Evolutionary conservation across 306 rosid genomes (phyloP).

Genomic region (Mimosa bimucronata): DNA sequence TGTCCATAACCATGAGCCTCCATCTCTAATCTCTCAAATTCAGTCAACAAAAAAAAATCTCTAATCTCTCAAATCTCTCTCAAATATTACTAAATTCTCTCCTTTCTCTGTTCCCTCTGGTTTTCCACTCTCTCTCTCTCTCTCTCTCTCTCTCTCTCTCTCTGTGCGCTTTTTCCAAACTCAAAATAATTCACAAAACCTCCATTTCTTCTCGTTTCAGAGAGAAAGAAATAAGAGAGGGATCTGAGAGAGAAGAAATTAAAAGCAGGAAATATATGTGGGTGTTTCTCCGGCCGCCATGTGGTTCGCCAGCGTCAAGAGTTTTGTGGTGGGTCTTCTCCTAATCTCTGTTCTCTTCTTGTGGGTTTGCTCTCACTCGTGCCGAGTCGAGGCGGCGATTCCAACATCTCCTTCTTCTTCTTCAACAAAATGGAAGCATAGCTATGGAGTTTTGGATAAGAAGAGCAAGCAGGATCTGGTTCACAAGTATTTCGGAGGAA

Average conservation of each 20-base stretch:
- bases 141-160: background rate
- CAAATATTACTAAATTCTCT: background rate
- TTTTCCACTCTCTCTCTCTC: background rate
- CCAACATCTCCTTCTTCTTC: too few relatives aligned
- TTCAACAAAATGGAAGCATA: conserved; percentile 28
- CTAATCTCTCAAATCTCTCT: background rate
- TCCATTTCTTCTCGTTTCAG: background rate
- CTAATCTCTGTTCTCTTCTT: conserved; percentile 45
- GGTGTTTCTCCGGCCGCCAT: conserved; percentile 48
- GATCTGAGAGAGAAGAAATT: background rate
- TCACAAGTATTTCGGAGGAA: conserved; percentile 57
- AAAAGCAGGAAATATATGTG: conserved; percentile 41
- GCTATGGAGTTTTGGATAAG: conserved; percentile 19
- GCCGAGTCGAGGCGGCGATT: conserved; percentile 64
- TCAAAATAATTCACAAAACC: background rate
- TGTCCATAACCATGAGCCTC: conserved; percentile 32
- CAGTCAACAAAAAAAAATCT: too few relatives aligned
- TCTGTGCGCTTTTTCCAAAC: background rate
- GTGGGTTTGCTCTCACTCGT: conserved; percentile 51
- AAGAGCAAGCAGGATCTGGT: conserved; percentile 52
- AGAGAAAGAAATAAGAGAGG: background rate
- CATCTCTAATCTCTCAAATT: conserved; percentile 7
- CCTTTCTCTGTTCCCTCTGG: conserved; percentile 8
- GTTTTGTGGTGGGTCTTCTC: conserved; percentile 43
- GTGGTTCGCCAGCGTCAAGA: conserved; percentile 58